Evolutionary conservation across 73 alveolate species (phyloP), one percentile per base, ranked within the genome.

Genomic region (Breviolum minutum): DNA sequence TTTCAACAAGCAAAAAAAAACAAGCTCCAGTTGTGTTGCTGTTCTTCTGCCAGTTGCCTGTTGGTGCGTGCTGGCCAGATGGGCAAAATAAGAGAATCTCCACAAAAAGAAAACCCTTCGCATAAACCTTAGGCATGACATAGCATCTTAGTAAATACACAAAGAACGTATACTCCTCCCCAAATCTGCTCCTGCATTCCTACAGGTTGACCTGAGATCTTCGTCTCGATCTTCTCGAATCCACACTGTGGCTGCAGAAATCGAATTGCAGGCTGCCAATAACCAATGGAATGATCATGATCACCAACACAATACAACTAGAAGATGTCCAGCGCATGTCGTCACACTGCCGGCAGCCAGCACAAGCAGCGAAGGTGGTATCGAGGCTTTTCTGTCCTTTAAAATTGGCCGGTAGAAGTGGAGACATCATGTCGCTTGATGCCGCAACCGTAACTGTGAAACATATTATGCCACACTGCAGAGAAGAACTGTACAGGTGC

Each of bases 121-220:
- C n/a, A n/a, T n/a, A n/a, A n/a, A n/a, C 54, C 54, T 40, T 40
- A 40, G 5, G 54, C 54, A 40, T 40, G 54, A 40, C 54, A 40
- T 40, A 40, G 54, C 54, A 40, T 40, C n/a, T n/a, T n/a, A 40
- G 54, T 3, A 40, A 40, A 40, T 40, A 40, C 54, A 40, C 3
- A 2, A 40, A 40, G 54, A 40, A 40, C 54, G 3, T 40, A 40
- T 73, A 14, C 30, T 26, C 85, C 62, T 77, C 11, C 86, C 63
- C 83, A 73, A 26, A 77, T 63, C 86, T 77, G 86, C 86, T n/a
- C 62, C 2, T 20, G 86, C 86, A 77, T 77, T 77, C 86, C 86
- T 77, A 77, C 61, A 73, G 83, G n/a, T n/a, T n/a, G 54, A 73
- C 86, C 86, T n/a, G 86, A 77, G 86, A 77, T 77, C 86, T 77